Percentiles rank a stretch among this genome's conserved stretches.
phyloP scores from a whole-genome alignment of 768 basidiomycete species.

The Mycena crocata region DNA sequence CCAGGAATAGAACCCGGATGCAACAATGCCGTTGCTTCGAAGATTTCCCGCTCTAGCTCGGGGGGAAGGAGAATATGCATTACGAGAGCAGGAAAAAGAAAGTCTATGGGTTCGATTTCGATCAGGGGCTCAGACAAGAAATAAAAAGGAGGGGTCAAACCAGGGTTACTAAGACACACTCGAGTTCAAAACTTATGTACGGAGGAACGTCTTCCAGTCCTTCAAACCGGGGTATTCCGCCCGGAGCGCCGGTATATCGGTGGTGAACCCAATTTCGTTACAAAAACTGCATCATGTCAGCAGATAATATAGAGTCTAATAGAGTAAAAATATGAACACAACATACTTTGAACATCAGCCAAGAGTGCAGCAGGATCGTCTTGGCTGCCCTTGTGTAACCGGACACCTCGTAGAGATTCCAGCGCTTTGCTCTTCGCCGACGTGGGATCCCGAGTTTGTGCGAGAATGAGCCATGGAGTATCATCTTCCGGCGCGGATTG shows the following conservation, averaged over 20 bases:
- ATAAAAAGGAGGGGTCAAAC: neutral
- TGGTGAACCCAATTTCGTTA: constrained; percentile 27
- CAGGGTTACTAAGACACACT: too few relatives aligned
- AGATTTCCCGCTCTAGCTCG: constrained; percentile 20
- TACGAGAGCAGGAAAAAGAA: neutral
- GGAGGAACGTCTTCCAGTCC: constrained; percentile 26
- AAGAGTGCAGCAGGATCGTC: constrained; percentile 20
- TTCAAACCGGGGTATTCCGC: constrained; percentile 27
- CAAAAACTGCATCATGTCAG: constrained; percentile 7
- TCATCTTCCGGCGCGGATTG: neutral
- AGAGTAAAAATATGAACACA: neutral
- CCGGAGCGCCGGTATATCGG: constrained; percentile 24
- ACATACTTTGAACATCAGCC: constrained; percentile 29
- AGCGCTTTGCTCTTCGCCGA: constrained; percentile 23
- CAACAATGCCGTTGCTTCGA: constrained; percentile 2
- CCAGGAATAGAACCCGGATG: neutral
- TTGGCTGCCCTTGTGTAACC: constrained; percentile 18
- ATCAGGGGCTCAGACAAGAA: neutral
- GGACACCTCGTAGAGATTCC: constrained; percentile 20
- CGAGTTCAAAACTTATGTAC: constrained; percentile 3
- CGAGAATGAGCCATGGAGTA: constrained; percentile 28
- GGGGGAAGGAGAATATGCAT: constrained; percentile 3
- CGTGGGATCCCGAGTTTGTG: constrained; percentile 20
- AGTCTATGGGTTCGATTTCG: neutral
- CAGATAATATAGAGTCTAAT: neutral